These are phyloP conservation scores for Wickerhamiella vanderwaltii DNA, from an alignment of 805 yeast genomes.

Conservation along the genomic window DNA sequence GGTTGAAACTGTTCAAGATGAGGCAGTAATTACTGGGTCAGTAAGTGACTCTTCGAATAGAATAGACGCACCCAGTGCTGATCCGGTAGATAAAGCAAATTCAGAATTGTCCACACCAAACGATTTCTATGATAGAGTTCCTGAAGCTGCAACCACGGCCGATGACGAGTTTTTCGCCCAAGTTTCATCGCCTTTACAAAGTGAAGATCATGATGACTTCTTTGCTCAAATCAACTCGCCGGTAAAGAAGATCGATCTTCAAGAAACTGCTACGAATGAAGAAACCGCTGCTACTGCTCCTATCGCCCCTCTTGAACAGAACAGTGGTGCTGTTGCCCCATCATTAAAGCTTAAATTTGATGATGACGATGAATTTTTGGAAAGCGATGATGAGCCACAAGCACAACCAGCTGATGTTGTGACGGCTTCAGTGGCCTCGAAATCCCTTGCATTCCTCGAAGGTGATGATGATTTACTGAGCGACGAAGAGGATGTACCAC, in stretches of 20 bases:
- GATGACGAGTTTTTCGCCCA: conserved; percentile 6
- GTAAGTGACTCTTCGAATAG: too few species aligned
- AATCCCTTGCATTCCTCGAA: conserved; percentile 24
- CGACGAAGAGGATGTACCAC: conserved; percentile 22
- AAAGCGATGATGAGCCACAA: conserved; percentile 15
- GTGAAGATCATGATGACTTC: conserved; percentile 9
- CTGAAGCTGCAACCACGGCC: not conserved
- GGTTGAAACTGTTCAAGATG: too few species aligned
- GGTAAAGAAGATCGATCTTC: not conserved
- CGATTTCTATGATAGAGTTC: not conserved
- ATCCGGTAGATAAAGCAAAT: conserved; percentile 1
- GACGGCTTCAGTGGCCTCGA: not conserved
- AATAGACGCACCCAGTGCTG: too few species aligned
- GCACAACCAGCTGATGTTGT: not conserved
- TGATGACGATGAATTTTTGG: conserved; percentile 20
- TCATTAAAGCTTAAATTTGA: conserved; percentile 13
- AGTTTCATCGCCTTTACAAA: not conserved
- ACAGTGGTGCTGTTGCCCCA: conserved; percentile 1
- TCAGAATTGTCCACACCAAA: not conserved
- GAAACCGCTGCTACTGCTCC: too few species aligned
- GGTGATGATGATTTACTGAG: conserved; percentile 27
- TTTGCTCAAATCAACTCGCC: conserved; percentile 1
- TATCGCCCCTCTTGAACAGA: too few species aligned
- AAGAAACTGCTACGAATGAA: not conserved
- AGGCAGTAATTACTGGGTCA: too few species aligned